phyloP scores from a whole-genome alignment of 768 basidiomycete species.

The Pleurotus platypus region DNA sequence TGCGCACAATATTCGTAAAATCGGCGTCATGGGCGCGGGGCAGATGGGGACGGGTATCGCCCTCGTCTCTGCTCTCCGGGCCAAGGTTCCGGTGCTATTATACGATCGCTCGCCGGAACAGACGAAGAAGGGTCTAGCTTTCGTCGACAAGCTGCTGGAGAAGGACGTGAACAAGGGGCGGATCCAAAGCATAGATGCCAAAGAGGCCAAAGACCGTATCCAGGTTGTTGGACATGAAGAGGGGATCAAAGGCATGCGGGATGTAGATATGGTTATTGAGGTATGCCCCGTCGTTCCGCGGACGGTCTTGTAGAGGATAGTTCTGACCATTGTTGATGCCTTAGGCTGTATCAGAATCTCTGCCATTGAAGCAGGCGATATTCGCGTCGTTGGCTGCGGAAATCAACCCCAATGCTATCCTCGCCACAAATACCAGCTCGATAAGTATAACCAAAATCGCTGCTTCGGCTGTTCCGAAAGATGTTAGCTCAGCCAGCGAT shows the following conservation, averaged over 20 bases:
- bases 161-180: constrained; percentile 88
- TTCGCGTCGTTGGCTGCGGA: constrained; percentile 69
- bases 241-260: constrained; percentile 58
- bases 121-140: constrained; percentile 63
- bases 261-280: constrained; percentile 91
- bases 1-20: constrained; percentile 66
- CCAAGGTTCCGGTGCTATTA: constrained; percentile 82
- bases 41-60: constrained; percentile 92
- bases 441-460: constrained; percentile 96
- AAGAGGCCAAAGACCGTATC: constrained; percentile 69
- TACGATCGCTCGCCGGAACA: constrained; percentile 78
- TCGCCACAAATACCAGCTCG: constrained; percentile 91
- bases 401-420: constrained; percentile 68
- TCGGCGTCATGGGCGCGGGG: constrained; percentile 81
- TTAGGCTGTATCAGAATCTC: constrained; percentile 84
- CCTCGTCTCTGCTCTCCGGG: constrained; percentile 79
- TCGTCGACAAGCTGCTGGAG: constrained; percentile 80
- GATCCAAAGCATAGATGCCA: constrained; percentile 63
- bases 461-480: constrained; percentile 63
- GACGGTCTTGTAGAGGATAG: too few relatives aligned
- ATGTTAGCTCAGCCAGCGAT: constrained; percentile 53
- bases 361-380: constrained; percentile 73
- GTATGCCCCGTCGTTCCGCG: constrained; percentile 29
- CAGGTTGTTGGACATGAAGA: constrained; percentile 46
- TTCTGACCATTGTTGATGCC: too few relatives aligned